phyloP scores from a whole-genome alignment of 805 yeast genomes.

The Zygoascus flipseniorum region DNA sequence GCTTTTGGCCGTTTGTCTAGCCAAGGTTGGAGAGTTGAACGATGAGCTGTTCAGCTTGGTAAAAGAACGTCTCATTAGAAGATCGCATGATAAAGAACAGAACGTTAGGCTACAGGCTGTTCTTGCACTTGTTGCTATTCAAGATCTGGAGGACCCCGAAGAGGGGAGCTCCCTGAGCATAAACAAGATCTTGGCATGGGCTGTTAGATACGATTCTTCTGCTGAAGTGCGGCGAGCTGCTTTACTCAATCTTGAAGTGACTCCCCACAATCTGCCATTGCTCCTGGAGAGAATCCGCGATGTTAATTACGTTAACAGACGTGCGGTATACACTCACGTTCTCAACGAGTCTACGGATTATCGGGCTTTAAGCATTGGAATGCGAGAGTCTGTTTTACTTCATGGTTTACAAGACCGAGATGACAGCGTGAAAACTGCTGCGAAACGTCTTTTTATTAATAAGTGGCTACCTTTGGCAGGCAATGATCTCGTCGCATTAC shows the following conservation, averaged over 20 bases:
- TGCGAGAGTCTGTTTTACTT: constrained; percentile 57
- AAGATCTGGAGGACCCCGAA: constrained; percentile 36
- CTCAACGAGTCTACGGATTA: constrained; percentile 61
- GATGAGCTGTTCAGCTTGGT: constrained; percentile 41
- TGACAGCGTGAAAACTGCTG: constrained; percentile 59
- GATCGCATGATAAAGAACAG: constrained; percentile 47
- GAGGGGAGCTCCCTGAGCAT: constrained; percentile 11
- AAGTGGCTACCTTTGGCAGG: constrained; percentile 65
- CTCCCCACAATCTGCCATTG: constrained; percentile 17
- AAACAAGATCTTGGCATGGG: constrained; percentile 37
- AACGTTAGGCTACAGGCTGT: constrained; percentile 78
- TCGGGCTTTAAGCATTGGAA: constrained; percentile 41
- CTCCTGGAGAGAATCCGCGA: constrained; percentile 81
- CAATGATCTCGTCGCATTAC: constrained; percentile 61
- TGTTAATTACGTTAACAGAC: constrained; percentile 58
- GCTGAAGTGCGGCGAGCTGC: constrained; percentile 89
- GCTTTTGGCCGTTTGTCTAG: constrained; percentile 60
- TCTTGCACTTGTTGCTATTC: constrained; percentile 69
- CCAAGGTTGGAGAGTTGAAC: constrained; percentile 66
- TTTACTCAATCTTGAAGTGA: constrained; percentile 54
- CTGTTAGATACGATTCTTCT: constrained; percentile 66
- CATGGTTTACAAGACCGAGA: constrained; percentile 93
- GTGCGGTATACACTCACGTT: constrained; percentile 60
- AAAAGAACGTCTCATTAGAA: neutral
- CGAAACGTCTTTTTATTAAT: constrained; percentile 56